A percentile compares a stretch with the other conserved stretches of the same genome.
phyloP scores from a whole-genome alignment of 1,139 yeast genomes.

The Geotrichum cucujoidarum region DNA sequence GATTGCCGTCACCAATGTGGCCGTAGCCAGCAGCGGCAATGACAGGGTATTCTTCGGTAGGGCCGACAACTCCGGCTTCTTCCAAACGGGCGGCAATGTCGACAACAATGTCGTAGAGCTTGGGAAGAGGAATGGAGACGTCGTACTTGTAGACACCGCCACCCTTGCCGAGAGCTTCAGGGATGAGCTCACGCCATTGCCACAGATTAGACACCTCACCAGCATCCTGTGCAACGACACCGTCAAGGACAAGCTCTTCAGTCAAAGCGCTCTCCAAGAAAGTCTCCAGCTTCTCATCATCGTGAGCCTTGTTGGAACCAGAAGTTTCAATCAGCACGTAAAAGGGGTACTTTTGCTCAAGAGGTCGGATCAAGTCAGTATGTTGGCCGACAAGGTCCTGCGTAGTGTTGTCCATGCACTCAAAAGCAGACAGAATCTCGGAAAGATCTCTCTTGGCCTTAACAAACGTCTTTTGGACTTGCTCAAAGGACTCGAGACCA shows the following conservation, averaged over 20 bases:
- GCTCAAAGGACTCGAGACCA: constrained; percentile 75
- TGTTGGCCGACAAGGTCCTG: constrained; percentile 59
- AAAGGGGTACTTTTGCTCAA: constrained; percentile 74
- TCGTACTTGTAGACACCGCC: constrained; percentile 98
- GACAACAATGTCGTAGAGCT: constrained; percentile 73
- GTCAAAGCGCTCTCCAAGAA: constrained; percentile 85
- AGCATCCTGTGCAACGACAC: constrained; percentile 91
- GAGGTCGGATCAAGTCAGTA: constrained; percentile 56
- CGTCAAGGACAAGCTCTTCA: constrained; percentile 76
- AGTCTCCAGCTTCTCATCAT: constrained; percentile 50
- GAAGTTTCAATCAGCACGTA: constrained; percentile 89
- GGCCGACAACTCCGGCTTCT: constrained; percentile 56
- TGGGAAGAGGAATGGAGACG: constrained; percentile 79
- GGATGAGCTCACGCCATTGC: constrained; percentile 92
- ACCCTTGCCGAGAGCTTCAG: constrained; percentile 77
- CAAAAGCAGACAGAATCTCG: constrained; percentile 89
- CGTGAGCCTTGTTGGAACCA: constrained; percentile 76
- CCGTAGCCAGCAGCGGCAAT: constrained; percentile 91
- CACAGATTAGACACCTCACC: constrained; percentile 77
- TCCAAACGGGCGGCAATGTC: constrained; percentile 58
- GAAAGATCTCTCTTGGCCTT: constrained; percentile 74
- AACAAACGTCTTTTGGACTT: constrained; percentile 75
- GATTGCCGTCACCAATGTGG: constrained; percentile 92
- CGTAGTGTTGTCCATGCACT: constrained; percentile 82
- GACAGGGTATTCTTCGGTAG: constrained; percentile 68